Conservation (phyloP, 2,329 filamentous ascomycete genomes). For the Alternaria viburni region DNA sequence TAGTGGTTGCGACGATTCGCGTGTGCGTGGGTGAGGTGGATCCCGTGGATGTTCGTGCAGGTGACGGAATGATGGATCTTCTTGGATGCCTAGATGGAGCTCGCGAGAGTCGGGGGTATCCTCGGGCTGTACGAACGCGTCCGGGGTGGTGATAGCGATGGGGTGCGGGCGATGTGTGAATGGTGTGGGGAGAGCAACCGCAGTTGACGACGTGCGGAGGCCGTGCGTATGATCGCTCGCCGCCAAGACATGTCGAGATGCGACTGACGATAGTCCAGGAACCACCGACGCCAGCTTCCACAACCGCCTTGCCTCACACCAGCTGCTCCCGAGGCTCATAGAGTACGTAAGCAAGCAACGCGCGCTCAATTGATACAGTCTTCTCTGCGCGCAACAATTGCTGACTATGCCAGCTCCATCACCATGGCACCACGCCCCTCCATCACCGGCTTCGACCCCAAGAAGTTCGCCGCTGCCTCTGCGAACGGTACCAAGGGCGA, state of each 20-base stretch:
- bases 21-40: slow-evolving; percentile 3
- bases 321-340: slow-evolving; percentile 31
- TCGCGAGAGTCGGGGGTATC: not conserved
- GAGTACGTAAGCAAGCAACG: slow-evolving; percentile 22
- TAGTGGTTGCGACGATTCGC: slow-evolving; percentile 25
- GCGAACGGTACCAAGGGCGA: slow-evolving; percentile 64
- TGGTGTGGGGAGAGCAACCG: slow-evolving; percentile 9
- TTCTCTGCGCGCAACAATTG: not conserved
- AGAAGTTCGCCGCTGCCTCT: slow-evolving; percentile 76
- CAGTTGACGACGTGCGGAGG: slow-evolving; percentile 4
- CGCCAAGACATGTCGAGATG: slow-evolving; percentile 20
- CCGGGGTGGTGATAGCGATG: not conserved
- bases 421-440: slow-evolving; percentile 66
- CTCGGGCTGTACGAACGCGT: not conserved
- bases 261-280: slow-evolving; percentile 21
- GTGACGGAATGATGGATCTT: not conserved
- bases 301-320: slow-evolving; percentile 22
- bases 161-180: slow-evolving; percentile 1
- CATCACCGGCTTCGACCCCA: slow-evolving; percentile 91
- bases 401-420: slow-evolving; percentile 33
- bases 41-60: not conserved
- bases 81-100: not conserved
- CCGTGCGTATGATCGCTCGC: slow-evolving; percentile 17
- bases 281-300: slow-evolving; percentile 27
- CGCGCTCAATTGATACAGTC: slow-evolving; percentile 1